These are phyloP conservation scores for Myxozyma nipponensis DNA, from an alignment of 805 yeast genomes.

Conservation along the genomic window DNA sequence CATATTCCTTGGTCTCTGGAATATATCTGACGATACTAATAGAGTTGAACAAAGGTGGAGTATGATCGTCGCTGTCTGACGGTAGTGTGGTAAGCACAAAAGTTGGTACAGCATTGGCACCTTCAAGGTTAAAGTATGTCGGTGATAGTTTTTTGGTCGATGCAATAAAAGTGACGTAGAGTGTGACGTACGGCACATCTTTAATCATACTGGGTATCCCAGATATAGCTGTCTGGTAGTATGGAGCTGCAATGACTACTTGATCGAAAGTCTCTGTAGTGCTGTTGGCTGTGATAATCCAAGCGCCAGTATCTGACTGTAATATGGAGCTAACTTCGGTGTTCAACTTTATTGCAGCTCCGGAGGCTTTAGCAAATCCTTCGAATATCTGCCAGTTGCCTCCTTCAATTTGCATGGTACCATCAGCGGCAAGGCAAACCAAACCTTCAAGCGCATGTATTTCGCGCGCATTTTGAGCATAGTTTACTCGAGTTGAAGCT, in stretches of 20 bases:
- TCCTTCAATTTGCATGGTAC: slow-evolving; percentile 40
- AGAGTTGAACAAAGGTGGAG: slow-evolving; percentile 37
- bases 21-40: slow-evolving; percentile 36
- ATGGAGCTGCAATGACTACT: slow-evolving; percentile 47
- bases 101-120: slow-evolving; percentile 16
- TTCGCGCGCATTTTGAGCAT: slow-evolving; percentile 42
- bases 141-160: slow-evolving; percentile 30
- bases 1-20: slow-evolving; percentile 33
- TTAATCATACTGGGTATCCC: slow-evolving; percentile 16
- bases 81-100: slow-evolving; percentile 28
- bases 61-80: slow-evolving; percentile 19
- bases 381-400: slow-evolving; percentile 48
- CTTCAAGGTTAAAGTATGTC: slow-evolving; percentile 26
- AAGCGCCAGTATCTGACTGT: slow-evolving; percentile 9
- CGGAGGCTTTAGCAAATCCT: slow-evolving; percentile 38
- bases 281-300: slow-evolving; percentile 6
- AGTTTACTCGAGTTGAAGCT: slow-evolving; percentile 45
- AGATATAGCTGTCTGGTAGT: slow-evolving; percentile 35
- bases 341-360: slow-evolving; percentile 36
- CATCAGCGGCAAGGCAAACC: slow-evolving; percentile 42
- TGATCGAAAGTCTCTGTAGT: slow-evolving; percentile 39
- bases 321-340: slow-evolving; percentile 34
- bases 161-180: slow-evolving; percentile 42
- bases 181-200: slow-evolving; percentile 39
- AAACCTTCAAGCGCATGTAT: slow-evolving; percentile 45